Conservation (phyloP, 305 asterid genomes). For the Fraxinus sp. region DNA sequence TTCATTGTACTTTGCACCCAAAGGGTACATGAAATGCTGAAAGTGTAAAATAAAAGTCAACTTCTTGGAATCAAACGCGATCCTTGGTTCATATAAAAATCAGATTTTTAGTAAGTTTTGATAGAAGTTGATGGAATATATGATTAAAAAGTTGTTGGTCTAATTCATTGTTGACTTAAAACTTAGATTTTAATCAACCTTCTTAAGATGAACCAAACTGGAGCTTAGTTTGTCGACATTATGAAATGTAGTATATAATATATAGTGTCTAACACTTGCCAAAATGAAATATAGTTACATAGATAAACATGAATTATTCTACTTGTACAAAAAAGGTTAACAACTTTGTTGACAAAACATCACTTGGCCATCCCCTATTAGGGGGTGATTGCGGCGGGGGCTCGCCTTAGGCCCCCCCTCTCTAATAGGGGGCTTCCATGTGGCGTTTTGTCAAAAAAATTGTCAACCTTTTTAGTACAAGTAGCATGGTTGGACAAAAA, state of each 20-base stretch:
- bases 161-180: not conserved
- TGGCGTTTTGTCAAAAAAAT: no score
- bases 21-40: conserved; percentile 1
- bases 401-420: no score
- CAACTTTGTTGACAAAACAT: no score
- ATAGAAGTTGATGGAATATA: no score
- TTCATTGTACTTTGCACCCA: not conserved
- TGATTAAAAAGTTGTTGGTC: not conserved
- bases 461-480: no score
- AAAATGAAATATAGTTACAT: not conserved
- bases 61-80: not conserved
- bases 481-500: no score
- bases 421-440: no score
- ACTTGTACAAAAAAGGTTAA: no score
- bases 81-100: not conserved
- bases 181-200: not conserved
- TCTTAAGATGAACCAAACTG: not conserved
- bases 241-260: no score
- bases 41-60: not conserved
- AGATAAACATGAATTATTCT: not conserved
- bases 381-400: no score
- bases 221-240: not conserved
- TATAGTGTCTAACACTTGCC: no score
- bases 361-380: no score
- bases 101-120: not conserved